A percentile compares a stretch with the other conserved stretches of the same genome.
Evolutionary conservation across 1,284 basidiomycete species (phyloP).

Genomic region (Coriolopsis trogii): DNA sequence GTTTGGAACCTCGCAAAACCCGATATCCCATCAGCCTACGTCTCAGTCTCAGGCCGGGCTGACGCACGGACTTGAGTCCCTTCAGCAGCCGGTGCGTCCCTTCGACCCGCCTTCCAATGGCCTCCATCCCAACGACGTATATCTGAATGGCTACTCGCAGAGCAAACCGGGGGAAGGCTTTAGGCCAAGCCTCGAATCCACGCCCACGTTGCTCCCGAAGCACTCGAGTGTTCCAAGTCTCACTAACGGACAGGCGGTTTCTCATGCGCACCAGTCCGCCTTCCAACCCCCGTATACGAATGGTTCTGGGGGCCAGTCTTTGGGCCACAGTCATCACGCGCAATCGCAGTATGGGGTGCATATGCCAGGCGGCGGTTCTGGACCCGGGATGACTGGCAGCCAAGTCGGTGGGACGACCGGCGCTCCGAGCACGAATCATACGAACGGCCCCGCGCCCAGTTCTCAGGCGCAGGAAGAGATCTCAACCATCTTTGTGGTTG

Average conservation of each 20-base stretch:
- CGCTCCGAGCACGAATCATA: slow-evolving; percentile 33
- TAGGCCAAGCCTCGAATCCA: slow-evolving; percentile 28
- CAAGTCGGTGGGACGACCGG: slow-evolving; percentile 24
- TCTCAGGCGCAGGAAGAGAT: slow-evolving; percentile 77
- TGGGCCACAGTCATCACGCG: slow-evolving; percentile 39
- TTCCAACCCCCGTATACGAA: slow-evolving; percentile 37
- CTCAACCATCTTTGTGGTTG: slow-evolving; percentile 97
- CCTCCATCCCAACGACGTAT: slow-evolving; percentile 24
- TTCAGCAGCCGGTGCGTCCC: slow-evolving; percentile 28
- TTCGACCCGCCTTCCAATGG: slow-evolving; percentile 32
- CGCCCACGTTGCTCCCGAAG: slow-evolving; percentile 22
- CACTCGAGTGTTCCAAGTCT: slow-evolving; percentile 5
- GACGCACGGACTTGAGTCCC: slow-evolving; percentile 30
- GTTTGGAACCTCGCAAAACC: slow-evolving; percentile 29
- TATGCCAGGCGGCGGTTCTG: slow-evolving; percentile 46
- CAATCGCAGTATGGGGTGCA: slow-evolving; percentile 77
- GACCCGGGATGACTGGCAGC: slow-evolving; percentile 25
- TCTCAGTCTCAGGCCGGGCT: slow-evolving; percentile 21
- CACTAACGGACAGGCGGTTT: slow-evolving; percentile 23
- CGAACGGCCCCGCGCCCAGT: slow-evolving; percentile 30
- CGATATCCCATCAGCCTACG: slow-evolving; percentile 22
- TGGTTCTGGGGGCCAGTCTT: slow-evolving; percentile 27
- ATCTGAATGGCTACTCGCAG: slow-evolving; percentile 23
- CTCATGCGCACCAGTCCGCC: slow-evolving; percentile 22
- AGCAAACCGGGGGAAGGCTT: slow-evolving; percentile 29